A percentile compares a stretch with the other conserved stretches of the same genome.
phyloP scores from a whole-genome alignment of 176 grass and related monocot genomes.

The Tillandsia fasciculata region DNA sequence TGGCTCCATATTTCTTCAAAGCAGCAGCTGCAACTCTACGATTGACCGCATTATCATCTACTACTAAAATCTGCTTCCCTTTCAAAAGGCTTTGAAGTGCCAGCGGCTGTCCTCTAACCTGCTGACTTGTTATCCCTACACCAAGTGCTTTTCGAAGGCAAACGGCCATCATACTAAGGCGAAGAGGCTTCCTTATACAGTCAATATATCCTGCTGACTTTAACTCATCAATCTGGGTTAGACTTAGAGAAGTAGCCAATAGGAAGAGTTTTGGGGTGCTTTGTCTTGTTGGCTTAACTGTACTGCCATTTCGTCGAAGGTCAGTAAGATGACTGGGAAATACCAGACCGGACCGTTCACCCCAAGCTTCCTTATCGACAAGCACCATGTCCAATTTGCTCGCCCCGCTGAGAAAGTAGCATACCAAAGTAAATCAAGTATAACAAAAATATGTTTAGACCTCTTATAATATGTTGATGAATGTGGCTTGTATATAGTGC shows the following conservation, averaged over 20 bases:
- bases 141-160: slow-evolving; percentile 53
- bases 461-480: not conserved
- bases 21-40: slow-evolving; percentile 54
- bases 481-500: too few species aligned
- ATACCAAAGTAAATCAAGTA: slow-evolving; percentile 10
- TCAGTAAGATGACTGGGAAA: slow-evolving; percentile 38
- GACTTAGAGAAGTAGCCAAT: slow-evolving; percentile 39
- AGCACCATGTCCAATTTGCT: slow-evolving; percentile 44
- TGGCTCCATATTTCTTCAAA: slow-evolving; percentile 74
- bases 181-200: slow-evolving; percentile 58
- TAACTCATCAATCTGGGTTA: slow-evolving; percentile 26
- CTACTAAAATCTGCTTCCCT: slow-evolving; percentile 61
- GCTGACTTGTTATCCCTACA: slow-evolving; percentile 25
- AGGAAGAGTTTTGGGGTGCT: slow-evolving; percentile 52
- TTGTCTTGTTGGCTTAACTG: slow-evolving; percentile 29
- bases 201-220: slow-evolving; percentile 46
- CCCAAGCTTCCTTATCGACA: slow-evolving; percentile 73
- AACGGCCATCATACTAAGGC: slow-evolving; percentile 55
- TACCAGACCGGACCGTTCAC: slow-evolving; percentile 33
- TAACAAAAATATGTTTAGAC: not conserved
- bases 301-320: slow-evolving; percentile 26
- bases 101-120: slow-evolving; percentile 27
- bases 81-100: slow-evolving; percentile 50
- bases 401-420: slow-evolving; percentile 29
- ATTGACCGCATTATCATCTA: slow-evolving; percentile 80